Evolutionary conservation across 306 rosid species (phyloP).

Genomic region (Cicer pinnatifidum): DNA sequence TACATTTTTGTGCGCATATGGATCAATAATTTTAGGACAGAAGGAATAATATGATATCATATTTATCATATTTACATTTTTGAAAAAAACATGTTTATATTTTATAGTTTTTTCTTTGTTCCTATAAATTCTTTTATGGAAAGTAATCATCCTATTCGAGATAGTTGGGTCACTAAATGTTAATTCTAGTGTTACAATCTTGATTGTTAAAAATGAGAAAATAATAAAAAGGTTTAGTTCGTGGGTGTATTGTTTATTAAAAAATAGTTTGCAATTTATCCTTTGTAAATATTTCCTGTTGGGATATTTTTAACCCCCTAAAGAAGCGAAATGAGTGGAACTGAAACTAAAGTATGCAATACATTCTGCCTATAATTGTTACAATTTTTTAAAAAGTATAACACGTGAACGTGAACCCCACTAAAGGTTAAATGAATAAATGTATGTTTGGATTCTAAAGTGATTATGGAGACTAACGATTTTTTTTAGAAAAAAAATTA

Average conservation of each 20-base stretch:
- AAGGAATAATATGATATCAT: background rate
- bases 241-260: background rate
- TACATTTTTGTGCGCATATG: too few species aligned
- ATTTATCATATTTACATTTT: background rate
- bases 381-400: conserved; percentile 15
- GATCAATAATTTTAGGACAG: too few species aligned
- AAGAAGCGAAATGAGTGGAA: conserved; percentile 24
- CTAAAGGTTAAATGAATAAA: background rate
- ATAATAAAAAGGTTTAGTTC: background rate
- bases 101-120: background rate
- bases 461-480: too few species aligned
- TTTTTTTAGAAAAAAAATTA: too few species aligned
- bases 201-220: background rate
- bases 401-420: conserved; percentile 35
- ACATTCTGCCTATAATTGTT: conserved; percentile 11
- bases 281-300: background rate
- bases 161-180: too few species aligned
- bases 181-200: too few species aligned
- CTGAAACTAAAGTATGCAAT: background rate
- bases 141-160: too few species aligned
- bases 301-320: background rate
- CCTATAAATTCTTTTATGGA: too few species aligned
- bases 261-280: background rate
- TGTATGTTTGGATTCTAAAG: too few species aligned
- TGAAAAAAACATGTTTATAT: background rate